Evolutionary conservation across 2,329 filamentous ascomycete species (phyloP).

Genomic region (Dendrostoma leiphaemia): DNA sequence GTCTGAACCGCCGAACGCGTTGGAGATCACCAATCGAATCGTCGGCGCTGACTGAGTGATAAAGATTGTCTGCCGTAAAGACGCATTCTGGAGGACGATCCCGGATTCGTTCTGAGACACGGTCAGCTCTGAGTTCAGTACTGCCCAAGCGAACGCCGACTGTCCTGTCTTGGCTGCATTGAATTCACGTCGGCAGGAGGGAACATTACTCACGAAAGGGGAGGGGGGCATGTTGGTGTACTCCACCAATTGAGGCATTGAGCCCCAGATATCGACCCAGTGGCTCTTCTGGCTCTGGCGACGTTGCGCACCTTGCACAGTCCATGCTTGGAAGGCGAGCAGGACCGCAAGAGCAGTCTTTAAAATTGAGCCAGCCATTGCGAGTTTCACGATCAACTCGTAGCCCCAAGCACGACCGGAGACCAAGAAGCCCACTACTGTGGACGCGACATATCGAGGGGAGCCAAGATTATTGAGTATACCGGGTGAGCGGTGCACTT

Average conservation of each 20-base stretch:
- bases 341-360: constrained; percentile 11
- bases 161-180: no score
- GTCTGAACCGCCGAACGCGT: constrained; percentile 57
- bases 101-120: constrained; percentile 45
- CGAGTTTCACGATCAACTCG: background rate
- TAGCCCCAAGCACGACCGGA: background rate
- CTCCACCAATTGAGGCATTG: constrained; percentile 63
- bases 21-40: constrained; percentile 59
- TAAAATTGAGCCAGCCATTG: constrained; percentile 6
- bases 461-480: background rate
- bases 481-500: background rate
- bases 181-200: no score
- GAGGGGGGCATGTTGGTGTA: constrained; percentile 54
- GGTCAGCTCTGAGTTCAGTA: constrained; percentile 16
- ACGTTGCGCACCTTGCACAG: constrained; percentile 4
- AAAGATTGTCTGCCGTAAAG: constrained; percentile 60
- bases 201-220: constrained; percentile 49
- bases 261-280: constrained; percentile 62
- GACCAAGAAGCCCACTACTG: background rate
- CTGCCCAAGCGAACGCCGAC: background rate
- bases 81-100: constrained; percentile 55
- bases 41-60: constrained; percentile 50
- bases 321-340: constrained; percentile 9
- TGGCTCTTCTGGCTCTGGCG: constrained; percentile 31
- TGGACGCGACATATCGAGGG: background rate